These are phyloP conservation scores for Entomortierella parvispora DNA, from an alignment of 192 early-diverging fungal genomes.

Conservation along the genomic window DNA sequence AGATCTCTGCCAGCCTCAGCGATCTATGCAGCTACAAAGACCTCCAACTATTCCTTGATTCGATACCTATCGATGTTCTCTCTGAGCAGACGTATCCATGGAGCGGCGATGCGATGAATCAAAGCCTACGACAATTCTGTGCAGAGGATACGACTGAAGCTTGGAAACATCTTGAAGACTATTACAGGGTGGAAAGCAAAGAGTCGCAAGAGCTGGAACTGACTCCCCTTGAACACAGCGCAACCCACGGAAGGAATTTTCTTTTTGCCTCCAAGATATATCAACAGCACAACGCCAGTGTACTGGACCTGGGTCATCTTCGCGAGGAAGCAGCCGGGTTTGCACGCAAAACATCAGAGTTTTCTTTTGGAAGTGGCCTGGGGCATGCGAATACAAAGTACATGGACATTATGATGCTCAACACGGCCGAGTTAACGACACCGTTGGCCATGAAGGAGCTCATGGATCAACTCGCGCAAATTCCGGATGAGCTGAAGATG, in stretches of 20 bases:
- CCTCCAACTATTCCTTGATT: constrained; percentile 38
- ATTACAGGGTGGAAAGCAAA: constrained; percentile 4
- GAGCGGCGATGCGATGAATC: constrained; percentile 22
- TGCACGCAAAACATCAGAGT: constrained; percentile 23
- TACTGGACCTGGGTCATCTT: constrained; percentile 7
- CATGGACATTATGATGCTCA: constrained; percentile 43
- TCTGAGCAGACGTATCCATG: constrained; percentile 25
- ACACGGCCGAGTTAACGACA: constrained; percentile 10
- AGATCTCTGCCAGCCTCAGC: constrained; percentile 25
- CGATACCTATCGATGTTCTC: constrained; percentile 18
- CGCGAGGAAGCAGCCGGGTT: constrained; percentile 16
- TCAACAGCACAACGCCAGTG: not conserved
- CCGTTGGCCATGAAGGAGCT: constrained; percentile 29
- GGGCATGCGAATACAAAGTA: constrained; percentile 7
- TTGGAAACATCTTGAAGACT: constrained; percentile 32
- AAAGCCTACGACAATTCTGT: constrained; percentile 26
- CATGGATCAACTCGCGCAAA: constrained; percentile 18
- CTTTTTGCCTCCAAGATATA: constrained; percentile 37
- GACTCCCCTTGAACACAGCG: constrained; percentile 10
- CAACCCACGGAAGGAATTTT: constrained; percentile 15
- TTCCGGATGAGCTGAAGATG: constrained; percentile 44
- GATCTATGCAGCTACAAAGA: constrained; percentile 37
- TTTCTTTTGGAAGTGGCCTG: constrained; percentile 17
- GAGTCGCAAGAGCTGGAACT: constrained; percentile 1
- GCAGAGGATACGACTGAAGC: constrained; percentile 14